Conservation (phyloP, 2,329 filamentous ascomycete genomes). For the Claviceps humidiphila region DNA sequence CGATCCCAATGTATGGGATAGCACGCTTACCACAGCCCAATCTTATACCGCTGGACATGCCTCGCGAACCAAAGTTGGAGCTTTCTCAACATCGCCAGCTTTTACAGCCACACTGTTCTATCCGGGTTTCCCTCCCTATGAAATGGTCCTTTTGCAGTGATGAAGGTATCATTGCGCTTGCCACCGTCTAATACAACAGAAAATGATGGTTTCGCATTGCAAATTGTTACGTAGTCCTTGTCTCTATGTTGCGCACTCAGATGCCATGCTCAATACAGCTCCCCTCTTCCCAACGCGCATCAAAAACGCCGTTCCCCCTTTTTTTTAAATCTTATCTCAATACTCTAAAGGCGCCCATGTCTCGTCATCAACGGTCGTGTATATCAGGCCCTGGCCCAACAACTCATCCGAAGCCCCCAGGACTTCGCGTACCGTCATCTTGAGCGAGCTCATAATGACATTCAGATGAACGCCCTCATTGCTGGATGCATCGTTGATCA, state of each 20-base stretch:
- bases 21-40: no score
- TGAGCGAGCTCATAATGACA: slow-evolving; percentile 53
- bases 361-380: slow-evolving; percentile 82
- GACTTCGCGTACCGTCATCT: slow-evolving; percentile 57
- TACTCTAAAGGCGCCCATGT: slow-evolving; percentile 76
- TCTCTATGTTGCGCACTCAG: neutral
- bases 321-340: slow-evolving; percentile 2
- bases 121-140: no score
- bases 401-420: slow-evolving; percentile 72
- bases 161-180: neutral
- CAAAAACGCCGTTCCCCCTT: neutral
- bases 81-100: no score
- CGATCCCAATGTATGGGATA: no score
- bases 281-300: neutral
- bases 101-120: no score
- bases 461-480: slow-evolving; percentile 79
- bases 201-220: neutral
- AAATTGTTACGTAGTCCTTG: neutral
- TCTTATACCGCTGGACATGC: no score
- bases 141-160: neutral
- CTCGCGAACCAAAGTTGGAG: no score
- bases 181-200: neutral
- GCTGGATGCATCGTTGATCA: slow-evolving; percentile 51
- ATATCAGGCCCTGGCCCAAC: slow-evolving; percentile 59
- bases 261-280: neutral